Percentiles rank a stretch among this genome's conserved stretches.
phyloP scores from a whole-genome alignment of 768 basidiomycete genomes.

The Fistulinella prunicolor region DNA sequence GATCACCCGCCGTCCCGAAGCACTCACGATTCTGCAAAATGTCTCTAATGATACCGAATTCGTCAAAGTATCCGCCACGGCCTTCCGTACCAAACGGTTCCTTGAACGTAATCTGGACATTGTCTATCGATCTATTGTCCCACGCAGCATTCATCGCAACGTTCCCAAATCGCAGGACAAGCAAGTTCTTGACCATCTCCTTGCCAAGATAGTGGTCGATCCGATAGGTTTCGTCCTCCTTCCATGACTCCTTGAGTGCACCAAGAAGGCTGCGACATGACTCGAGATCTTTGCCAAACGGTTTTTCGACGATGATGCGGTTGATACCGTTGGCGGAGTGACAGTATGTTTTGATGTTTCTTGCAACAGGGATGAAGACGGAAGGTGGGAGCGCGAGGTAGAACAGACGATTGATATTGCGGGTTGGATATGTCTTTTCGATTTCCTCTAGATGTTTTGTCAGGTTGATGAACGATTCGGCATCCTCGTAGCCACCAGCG shows the following conservation, averaged over 20 bases:
- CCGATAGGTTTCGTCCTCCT: slow-evolving; percentile 96
- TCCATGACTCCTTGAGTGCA: slow-evolving; percentile 84
- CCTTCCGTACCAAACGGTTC: slow-evolving; percentile 99
- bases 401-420: slow-evolving; percentile 80
- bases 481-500: slow-evolving; percentile 86
- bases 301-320: slow-evolving; percentile 97
- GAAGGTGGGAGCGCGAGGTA: slow-evolving; percentile 97
- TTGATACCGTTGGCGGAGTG: slow-evolving; percentile 73
- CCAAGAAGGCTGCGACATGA: slow-evolving; percentile 76
- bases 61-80: slow-evolving; percentile 99
- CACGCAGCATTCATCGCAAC: slow-evolving; percentile 82
- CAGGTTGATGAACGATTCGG: slow-evolving; percentile 71
- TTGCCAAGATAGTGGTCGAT: slow-evolving; percentile 99
- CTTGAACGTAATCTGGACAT: slow-evolving; percentile 99
- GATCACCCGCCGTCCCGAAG: background rate
- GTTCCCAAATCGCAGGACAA: slow-evolving; percentile 95
- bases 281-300: slow-evolving; percentile 93
- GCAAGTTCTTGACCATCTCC: slow-evolving; percentile 99
- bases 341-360: slow-evolving; percentile 77
- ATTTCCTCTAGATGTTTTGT: slow-evolving; percentile 73
- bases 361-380: slow-evolving; percentile 89
- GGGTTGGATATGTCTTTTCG: slow-evolving; percentile 64
- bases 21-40: slow-evolving; percentile 94
- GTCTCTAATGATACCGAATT: slow-evolving; percentile 99
- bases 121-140: slow-evolving; percentile 95